Evolutionary conservation across 768 basidiomycete genomes (phyloP).

Genomic region (Pulveroboletus frians): DNA sequence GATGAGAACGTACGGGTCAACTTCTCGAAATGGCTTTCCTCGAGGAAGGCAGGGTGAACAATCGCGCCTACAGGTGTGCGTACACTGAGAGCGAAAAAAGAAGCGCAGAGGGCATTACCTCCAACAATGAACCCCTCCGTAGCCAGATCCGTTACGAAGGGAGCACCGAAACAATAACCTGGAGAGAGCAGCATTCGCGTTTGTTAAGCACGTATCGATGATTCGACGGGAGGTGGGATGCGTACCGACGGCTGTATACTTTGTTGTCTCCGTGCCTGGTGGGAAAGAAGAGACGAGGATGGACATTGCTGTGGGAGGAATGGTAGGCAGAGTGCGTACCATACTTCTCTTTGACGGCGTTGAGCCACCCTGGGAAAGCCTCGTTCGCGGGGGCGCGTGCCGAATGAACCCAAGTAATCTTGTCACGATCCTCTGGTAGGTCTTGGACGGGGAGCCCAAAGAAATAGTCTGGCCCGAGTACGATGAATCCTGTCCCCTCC

Average conservation of each 20-base stretch:
- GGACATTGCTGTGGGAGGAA: not conserved
- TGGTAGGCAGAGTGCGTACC: conserved; percentile 28
- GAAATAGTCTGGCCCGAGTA: conserved; percentile 59
- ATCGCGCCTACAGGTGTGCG: conserved; percentile 36
- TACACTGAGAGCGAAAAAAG: not conserved
- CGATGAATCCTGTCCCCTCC: conserved; percentile 42
- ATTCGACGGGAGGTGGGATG: not conserved
- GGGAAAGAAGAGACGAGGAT: not conserved
- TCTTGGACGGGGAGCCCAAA: conserved; percentile 42
- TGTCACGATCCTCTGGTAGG: conserved; percentile 31
- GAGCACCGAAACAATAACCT: conserved; percentile 24
- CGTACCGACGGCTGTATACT: conserved; percentile 43
- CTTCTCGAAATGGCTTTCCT: conserved; percentile 48
- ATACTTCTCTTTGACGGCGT: conserved; percentile 43
- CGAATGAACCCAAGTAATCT: conserved; percentile 35
- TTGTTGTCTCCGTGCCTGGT: conserved; percentile 29
- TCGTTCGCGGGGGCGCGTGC: conserved; percentile 31
- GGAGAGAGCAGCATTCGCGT: no score
- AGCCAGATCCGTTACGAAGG: not conserved
- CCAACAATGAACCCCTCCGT: not conserved
- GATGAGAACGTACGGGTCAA: conserved; percentile 28
- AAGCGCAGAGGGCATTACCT: not conserved
- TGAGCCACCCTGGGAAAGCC: conserved; percentile 45
- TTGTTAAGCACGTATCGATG: no score
- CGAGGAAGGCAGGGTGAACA: conserved; percentile 47